phyloP scores from a whole-genome alignment of 2,329 filamentous ascomycete species.

The Dactylellina cionopaga region DNA sequence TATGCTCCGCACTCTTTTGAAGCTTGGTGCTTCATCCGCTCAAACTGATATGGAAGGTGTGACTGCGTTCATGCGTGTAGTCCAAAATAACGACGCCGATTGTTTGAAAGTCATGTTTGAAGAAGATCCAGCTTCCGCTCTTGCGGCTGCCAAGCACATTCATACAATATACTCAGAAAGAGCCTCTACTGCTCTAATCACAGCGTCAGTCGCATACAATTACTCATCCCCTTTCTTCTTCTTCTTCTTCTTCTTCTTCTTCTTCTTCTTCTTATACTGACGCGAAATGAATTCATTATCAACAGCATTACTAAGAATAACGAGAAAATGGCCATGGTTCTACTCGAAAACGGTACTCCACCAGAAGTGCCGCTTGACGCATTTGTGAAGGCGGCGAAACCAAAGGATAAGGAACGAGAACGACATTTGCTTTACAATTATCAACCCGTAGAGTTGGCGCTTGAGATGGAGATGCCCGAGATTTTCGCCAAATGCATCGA shows the following conservation, averaged over 20 bases:
- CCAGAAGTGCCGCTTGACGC: constrained; percentile 70
- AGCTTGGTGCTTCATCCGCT: constrained; percentile 75
- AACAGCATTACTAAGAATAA: constrained; percentile 60
- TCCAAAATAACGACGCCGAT: constrained; percentile 65
- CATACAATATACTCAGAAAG: background rate
- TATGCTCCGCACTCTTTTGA: constrained; percentile 73
- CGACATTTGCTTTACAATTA: constrained; percentile 60
- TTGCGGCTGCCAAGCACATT: background rate
- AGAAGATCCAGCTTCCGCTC: constrained; percentile 14
- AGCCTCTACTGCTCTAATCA: constrained; percentile 1
- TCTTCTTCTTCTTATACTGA: constrained; percentile 58
- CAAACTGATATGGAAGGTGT: constrained; percentile 71
- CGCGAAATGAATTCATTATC: constrained; percentile 70
- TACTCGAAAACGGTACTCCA: constrained; percentile 73
- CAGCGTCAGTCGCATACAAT: constrained; percentile 14
- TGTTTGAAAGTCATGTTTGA: constrained; percentile 64
- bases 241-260: background rate
- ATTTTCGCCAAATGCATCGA: constrained; percentile 70
- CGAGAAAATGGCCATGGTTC: constrained; percentile 66
- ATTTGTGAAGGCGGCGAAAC: constrained; percentile 67
- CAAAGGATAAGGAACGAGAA: background rate
- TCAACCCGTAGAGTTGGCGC: constrained; percentile 75
- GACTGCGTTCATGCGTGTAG: constrained; percentile 74
- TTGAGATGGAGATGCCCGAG: constrained; percentile 64
- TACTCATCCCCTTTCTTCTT: background rate